Evolutionary conservation across 345 rosid genomes (phyloP).

Genomic region (Geranium rotundifolium): DNA sequence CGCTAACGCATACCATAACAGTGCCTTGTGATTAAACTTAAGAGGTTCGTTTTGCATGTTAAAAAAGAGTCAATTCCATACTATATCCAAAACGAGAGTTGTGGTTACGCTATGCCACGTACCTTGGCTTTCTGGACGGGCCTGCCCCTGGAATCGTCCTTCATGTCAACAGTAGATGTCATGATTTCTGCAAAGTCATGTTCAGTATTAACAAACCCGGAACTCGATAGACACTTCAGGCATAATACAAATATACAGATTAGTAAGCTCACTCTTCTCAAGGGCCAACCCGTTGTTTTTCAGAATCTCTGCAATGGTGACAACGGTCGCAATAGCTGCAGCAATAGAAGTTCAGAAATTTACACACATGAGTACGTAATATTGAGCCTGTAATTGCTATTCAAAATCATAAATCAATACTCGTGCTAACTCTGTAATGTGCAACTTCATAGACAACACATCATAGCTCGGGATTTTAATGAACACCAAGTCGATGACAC

Average conservation of each 20-base stretch:
- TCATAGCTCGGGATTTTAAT: no score
- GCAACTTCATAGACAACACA: not conserved
- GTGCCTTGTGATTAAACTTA: not conserved
- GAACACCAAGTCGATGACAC: no score
- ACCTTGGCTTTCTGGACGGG: conserved; percentile 63
- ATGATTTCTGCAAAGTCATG: conserved; percentile 22
- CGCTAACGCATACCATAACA: no score
- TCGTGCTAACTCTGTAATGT: not conserved
- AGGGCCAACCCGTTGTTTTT: conserved; percentile 64
- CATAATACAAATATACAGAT: conserved; percentile 13
- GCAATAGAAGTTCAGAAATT: not conserved
- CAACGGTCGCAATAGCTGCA: conserved; percentile 63
- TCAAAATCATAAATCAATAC: not conserved
- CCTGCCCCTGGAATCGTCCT: conserved; percentile 35
- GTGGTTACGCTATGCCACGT: not conserved
- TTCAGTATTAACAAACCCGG: not conserved
- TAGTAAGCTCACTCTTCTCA: conserved; percentile 35
- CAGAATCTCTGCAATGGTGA: conserved; percentile 68
- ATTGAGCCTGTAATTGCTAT: no score
- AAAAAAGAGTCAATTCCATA: not conserved
- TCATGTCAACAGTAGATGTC: conserved; percentile 40
- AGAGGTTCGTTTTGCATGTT: not conserved
- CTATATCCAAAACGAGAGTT: not conserved
- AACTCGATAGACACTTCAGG: not conserved
- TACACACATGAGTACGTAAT: conserved; percentile 7